phyloP scores from a whole-genome alignment of 441 rosid genomes.

The Erodium chrysanthum region DNA sequence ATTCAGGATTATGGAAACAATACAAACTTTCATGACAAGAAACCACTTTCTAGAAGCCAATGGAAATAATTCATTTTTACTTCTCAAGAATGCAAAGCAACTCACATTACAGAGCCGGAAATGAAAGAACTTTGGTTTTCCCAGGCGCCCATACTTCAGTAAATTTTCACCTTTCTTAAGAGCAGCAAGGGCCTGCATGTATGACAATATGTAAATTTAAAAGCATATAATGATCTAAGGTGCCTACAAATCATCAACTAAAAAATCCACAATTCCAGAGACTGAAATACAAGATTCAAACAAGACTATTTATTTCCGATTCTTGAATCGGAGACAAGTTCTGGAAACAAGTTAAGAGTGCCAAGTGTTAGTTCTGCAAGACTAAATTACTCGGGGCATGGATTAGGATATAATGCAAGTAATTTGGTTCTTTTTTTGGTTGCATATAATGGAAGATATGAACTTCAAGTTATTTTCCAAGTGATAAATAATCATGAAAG shows the following conservation, averaged over 20 bases:
- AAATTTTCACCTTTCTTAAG: constrained; percentile 54
- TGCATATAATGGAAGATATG: neutral
- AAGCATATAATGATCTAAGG: neutral
- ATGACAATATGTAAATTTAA: neutral
- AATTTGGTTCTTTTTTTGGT: neutral
- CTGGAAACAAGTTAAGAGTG: neutral
- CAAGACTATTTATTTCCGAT: neutral
- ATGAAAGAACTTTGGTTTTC: constrained; percentile 61
- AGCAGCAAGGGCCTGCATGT: constrained; percentile 39
- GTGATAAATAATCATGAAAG: too few relatives aligned
- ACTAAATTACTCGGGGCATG: neutral
- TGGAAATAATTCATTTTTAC: constrained; percentile 1
- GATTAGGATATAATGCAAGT: neutral
- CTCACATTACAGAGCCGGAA: constrained; percentile 38
- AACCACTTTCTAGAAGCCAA: neutral
- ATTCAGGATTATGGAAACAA: neutral
- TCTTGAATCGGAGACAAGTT: neutral
- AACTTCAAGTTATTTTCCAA: too few relatives aligned
- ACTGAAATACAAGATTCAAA: too few relatives aligned
- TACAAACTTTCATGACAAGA: constrained; percentile 7
- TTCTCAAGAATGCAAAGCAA: neutral
- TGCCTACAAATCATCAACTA: neutral
- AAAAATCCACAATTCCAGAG: neutral
- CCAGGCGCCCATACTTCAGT: constrained; percentile 49
- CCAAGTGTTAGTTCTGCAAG: neutral